Conservation (phyloP, 73 alveolate species). For the Paramecium biaurelia region DNA sequence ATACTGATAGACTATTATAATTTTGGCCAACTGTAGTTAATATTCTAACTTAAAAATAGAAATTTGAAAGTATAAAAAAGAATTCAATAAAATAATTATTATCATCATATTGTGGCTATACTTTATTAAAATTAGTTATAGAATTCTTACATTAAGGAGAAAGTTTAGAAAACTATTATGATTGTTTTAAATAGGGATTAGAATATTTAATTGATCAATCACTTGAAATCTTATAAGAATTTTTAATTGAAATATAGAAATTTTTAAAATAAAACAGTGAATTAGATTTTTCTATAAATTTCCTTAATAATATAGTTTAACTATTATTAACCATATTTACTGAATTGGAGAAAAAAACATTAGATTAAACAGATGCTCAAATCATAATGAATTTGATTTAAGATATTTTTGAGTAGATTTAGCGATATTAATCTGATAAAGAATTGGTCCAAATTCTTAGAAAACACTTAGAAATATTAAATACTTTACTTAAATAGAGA, state of each 20-base stretch:
- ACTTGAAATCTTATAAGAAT: constrained; percentile 1
- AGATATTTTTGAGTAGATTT: constrained; percentile 32
- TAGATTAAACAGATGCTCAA: constrained; percentile 5
- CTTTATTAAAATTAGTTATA: not conserved
- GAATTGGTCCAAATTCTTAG: not conserved
- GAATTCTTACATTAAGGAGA: constrained; percentile 29
- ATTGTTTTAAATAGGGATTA: not conserved
- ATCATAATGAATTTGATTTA: not conserved
- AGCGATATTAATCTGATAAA: not conserved
- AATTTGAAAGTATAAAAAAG: constrained; percentile 9
- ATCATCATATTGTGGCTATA: constrained; percentile 3
- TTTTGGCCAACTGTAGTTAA: constrained; percentile 28
- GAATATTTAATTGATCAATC: not conserved
- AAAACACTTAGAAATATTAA: constrained; percentile 2
- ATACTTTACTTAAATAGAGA: not conserved
- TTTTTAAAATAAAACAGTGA: not conserved
- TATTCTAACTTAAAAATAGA: not conserved
- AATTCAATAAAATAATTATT: not conserved
- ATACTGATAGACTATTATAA: constrained; percentile 11
- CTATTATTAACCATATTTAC: not conserved
- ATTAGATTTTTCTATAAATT: not conserved
- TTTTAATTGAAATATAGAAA: not conserved
- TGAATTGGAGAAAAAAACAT: not conserved
- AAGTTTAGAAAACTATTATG: not conserved
- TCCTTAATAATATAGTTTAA: not conserved